phyloP scores from a whole-genome alignment of 208 protist species.

The Zelonia costaricensis region DNA sequence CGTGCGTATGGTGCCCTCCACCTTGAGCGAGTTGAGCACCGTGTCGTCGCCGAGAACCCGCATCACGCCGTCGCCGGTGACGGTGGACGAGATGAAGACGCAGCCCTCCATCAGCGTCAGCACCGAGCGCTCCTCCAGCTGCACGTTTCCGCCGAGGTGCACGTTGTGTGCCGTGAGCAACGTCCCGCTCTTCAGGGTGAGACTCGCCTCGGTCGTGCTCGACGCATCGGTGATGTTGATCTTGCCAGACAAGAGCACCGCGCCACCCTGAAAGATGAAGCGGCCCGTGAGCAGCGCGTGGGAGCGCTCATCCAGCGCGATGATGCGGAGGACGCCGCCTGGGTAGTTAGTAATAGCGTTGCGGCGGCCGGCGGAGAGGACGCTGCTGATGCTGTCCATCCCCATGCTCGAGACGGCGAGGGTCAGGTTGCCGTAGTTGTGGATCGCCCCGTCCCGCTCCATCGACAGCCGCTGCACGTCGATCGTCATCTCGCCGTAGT shows the following conservation, averaged over 20 bases:
- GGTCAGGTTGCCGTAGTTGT: slow-evolving; percentile 82
- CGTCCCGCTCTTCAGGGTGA: slow-evolving; percentile 39
- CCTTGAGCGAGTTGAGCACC: slow-evolving; percentile 57
- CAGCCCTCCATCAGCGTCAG: slow-evolving; percentile 46
- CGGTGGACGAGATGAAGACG: slow-evolving; percentile 39
- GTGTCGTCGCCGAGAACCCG: slow-evolving; percentile 41
- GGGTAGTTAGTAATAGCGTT: slow-evolving; percentile 68
- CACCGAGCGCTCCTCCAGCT: slow-evolving; percentile 43
- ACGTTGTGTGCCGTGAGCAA: slow-evolving; percentile 40
- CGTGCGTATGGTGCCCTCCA: slow-evolving; percentile 36
- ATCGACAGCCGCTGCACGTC: slow-evolving; percentile 69
- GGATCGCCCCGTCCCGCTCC: slow-evolving; percentile 59
- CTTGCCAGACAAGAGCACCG: slow-evolving; percentile 47
- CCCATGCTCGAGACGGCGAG: slow-evolving; percentile 62
- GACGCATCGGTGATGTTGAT: slow-evolving; percentile 58
- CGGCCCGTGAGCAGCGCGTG: slow-evolving; percentile 56
- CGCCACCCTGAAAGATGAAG: slow-evolving; percentile 54
- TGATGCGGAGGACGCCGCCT: slow-evolving; percentile 53
- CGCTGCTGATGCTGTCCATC: slow-evolving; percentile 57
- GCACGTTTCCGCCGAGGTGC: slow-evolving; percentile 35
- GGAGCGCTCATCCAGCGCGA: slow-evolving; percentile 47
- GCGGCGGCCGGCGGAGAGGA: slow-evolving; percentile 41
- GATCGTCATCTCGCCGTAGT: slow-evolving; percentile 84
- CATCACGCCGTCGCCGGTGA: slow-evolving; percentile 46
- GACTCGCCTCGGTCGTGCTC: slow-evolving; percentile 25